Evolutionary conservation across 1,139 yeast genomes (phyloP).

Genomic region (Blastobotrys arbuscula): DNA sequence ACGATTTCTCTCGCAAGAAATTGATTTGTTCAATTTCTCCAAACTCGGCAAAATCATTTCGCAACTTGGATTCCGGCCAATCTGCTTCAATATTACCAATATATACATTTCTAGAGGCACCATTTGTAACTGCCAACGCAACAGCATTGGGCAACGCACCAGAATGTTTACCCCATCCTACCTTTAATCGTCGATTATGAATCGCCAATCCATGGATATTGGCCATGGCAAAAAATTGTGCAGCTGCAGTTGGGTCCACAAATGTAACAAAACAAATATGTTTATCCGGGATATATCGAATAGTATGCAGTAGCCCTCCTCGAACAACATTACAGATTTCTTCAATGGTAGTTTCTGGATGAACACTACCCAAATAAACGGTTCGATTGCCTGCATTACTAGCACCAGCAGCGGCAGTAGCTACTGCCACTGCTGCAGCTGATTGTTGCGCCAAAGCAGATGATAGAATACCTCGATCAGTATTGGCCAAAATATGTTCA

Average conservation of each 20-base stretch:
- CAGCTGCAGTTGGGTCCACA: slow-evolving; percentile 87
- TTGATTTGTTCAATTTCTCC: slow-evolving; percentile 96
- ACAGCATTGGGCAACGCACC: slow-evolving; percentile 83
- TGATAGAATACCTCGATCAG: slow-evolving; percentile 59
- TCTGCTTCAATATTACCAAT: slow-evolving; percentile 63
- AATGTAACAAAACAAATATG: slow-evolving; percentile 91
- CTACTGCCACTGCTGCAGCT: slow-evolving; percentile 70
- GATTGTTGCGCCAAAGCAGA: slow-evolving; percentile 56
- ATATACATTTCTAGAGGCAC: slow-evolving; percentile 88
- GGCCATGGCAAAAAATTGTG: slow-evolving; percentile 86
- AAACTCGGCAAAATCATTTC: slow-evolving; percentile 69
- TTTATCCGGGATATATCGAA: slow-evolving; percentile 60
- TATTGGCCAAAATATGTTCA: slow-evolving; percentile 76
- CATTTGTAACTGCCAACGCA: slow-evolving; percentile 82
- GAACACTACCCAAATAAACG: slow-evolving; percentile 82
- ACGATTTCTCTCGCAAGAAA: slow-evolving; percentile 71
- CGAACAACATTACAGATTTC: slow-evolving; percentile 92
- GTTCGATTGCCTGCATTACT: slow-evolving; percentile 86
- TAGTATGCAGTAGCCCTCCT: slow-evolving; percentile 76
- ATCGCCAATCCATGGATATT: slow-evolving; percentile 76
- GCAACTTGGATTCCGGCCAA: slow-evolving; percentile 54
- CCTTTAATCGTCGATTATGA: slow-evolving; percentile 73
- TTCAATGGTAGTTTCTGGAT: slow-evolving; percentile 78
- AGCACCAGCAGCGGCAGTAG: slow-evolving; percentile 71
- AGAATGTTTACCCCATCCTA: slow-evolving; percentile 96